Percentiles rank a stretch among this genome's conserved stretches.
Evolutionary conservation across 257 asterid species (phyloP).

Genomic region (Paulownia fortunei): DNA sequence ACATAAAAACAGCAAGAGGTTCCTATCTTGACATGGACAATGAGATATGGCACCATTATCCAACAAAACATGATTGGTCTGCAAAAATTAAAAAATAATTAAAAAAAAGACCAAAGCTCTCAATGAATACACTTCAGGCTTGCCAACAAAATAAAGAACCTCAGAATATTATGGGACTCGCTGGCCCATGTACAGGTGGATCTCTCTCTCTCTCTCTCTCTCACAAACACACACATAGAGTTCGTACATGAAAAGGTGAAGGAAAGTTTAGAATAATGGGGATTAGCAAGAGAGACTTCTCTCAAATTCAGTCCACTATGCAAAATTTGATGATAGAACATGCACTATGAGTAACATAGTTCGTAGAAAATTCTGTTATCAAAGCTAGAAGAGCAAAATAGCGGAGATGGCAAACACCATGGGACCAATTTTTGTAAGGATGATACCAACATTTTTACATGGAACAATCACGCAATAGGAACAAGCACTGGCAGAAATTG

Average conservation of each 20-base stretch:
- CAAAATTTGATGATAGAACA: background rate
- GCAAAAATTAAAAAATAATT: too few relatives aligned
- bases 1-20: too few relatives aligned
- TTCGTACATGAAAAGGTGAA: background rate
- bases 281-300: background rate
- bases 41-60: too few relatives aligned
- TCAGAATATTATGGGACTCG: conserved; percentile 27
- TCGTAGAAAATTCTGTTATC: background rate
- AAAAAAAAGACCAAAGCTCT: too few relatives aligned
- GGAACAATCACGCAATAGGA: conserved; percentile 2
- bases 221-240: background rate
- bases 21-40: too few relatives aligned
- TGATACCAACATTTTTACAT: background rate
- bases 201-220: conserved; percentile 27
- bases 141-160: conserved; percentile 21
- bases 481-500: background rate
- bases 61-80: too few relatives aligned
- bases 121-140: too few relatives aligned
- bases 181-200: background rate
- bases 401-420: background rate
- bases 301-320: conserved; percentile 7
- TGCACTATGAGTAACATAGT: background rate
- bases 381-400: background rate
- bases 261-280: background rate
- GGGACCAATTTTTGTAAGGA: background rate